A percentile compares a stretch with the other conserved stretches of the same genome.
phyloP scores from a whole-genome alignment of 2,329 filamentous ascomycete species.

The Sclerotinia nivalis region DNA sequence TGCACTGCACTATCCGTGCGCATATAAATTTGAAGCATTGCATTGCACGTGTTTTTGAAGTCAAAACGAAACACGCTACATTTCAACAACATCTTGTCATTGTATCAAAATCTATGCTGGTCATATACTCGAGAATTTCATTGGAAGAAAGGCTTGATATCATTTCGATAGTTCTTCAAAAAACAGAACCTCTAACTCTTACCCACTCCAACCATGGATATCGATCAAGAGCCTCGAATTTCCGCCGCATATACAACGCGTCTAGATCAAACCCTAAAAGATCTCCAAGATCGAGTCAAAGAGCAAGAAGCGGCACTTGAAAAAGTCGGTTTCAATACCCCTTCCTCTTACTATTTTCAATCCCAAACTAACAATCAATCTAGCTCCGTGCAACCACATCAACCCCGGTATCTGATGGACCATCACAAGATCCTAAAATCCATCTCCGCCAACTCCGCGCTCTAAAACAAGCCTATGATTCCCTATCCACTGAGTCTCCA shows the following conservation, averaged over 20 bases:
- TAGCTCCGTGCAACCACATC: conserved; percentile 37
- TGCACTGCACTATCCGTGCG: neutral
- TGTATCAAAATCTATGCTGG: neutral
- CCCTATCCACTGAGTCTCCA: conserved; percentile 60
- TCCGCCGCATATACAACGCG: conserved; percentile 51
- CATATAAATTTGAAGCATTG: neutral
- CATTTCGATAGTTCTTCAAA: neutral
- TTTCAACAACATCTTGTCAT: neutral
- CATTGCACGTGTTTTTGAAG: neutral
- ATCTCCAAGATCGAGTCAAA: conserved; percentile 60
- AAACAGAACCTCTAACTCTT: neutral
- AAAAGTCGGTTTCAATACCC: conserved; percentile 43
- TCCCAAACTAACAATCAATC: conserved; percentile 21
- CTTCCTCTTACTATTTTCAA: neutral
- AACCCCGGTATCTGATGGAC: conserved; percentile 33
- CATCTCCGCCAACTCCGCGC: conserved; percentile 50
- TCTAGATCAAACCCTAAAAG: conserved; percentile 66
- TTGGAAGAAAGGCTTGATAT: neutral
- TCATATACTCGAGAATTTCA: neutral
- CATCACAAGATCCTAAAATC: conserved; percentile 40
- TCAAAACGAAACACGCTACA: conserved; percentile 8
- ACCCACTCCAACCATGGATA: conserved; percentile 23
- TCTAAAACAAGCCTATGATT: conserved; percentile 66
- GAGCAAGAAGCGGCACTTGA: conserved; percentile 55
- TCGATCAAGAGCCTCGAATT: conserved; percentile 36